Percentiles rank a stretch among this genome's conserved stretches.
Evolutionary conservation across 1,284 basidiomycete species (phyloP).

Genomic region (Meripilus lineatus): DNA sequence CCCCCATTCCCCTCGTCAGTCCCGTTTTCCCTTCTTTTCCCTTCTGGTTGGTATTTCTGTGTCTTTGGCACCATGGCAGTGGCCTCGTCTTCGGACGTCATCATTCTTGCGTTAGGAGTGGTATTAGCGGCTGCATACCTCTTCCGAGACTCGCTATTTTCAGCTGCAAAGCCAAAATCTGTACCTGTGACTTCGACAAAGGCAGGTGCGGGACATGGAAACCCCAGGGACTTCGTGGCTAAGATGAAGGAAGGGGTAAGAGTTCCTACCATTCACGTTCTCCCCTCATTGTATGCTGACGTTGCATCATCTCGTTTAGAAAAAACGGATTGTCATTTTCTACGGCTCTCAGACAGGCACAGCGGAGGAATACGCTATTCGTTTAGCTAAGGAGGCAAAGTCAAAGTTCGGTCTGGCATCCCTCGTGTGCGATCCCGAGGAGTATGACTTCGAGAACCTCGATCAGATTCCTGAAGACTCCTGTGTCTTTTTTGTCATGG

Average conservation of each 20-base stretch:
- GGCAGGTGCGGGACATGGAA: conserved; percentile 53
- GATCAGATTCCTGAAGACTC: conserved; percentile 86
- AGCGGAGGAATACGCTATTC: conserved; percentile 93
- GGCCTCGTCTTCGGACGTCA: conserved; percentile 54
- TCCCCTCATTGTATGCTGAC: conserved; percentile 10
- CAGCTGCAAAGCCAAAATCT: conserved; percentile 53
- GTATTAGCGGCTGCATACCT: conserved; percentile 71
- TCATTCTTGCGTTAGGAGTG: conserved; percentile 66
- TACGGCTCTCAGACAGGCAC: conserved; percentile 97
- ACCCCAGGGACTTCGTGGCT: conserved; percentile 84
- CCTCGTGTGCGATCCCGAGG: conserved; percentile 93
- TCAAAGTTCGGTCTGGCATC: conserved; percentile 90
- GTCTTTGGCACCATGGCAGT: conserved; percentile 40
- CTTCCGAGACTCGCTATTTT: conserved; percentile 73
- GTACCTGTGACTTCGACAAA: conserved; percentile 43
- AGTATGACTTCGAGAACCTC: conserved; percentile 96
- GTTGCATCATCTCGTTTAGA: conserved; percentile 40
- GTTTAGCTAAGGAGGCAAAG: conserved; percentile 92
- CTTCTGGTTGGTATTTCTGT: conserved; percentile 22
- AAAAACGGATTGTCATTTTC: conserved; percentile 93
- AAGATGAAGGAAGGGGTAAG: conserved; percentile 89
- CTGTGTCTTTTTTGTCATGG: conserved; percentile 91
- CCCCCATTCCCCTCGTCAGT: conserved; percentile 15
- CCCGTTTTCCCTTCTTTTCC: conserved; percentile 17
- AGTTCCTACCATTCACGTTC: conserved; percentile 18